Evolutionary conservation across 1,284 basidiomycete species (phyloP).

Genomic region (Ceratobasidium sp.): DNA sequence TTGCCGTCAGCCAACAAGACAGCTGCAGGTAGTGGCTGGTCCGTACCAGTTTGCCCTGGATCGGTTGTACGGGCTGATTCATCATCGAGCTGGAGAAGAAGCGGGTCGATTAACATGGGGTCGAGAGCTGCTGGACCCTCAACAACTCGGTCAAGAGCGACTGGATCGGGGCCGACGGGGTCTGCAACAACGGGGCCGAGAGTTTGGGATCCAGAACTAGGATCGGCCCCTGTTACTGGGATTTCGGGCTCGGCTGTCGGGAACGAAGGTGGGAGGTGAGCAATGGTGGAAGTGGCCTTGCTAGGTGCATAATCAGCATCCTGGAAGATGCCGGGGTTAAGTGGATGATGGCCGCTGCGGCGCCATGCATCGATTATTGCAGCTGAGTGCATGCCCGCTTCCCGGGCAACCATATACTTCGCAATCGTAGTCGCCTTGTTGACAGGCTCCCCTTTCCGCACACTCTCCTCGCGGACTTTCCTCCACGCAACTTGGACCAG

Average conservation of each 20-base stretch:
- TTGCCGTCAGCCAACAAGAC: neutral
- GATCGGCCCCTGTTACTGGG: neutral
- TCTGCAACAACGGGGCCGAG: neutral
- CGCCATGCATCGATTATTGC: constrained; percentile 17
- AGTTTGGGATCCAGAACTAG: neutral
- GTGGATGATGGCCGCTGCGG: constrained; percentile 11
- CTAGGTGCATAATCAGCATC: constrained; percentile 35
- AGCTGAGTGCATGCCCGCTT: neutral
- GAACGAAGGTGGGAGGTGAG: constrained; percentile 24
- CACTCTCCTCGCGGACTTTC: constrained; percentile 1
- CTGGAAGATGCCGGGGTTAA: constrained; percentile 14
- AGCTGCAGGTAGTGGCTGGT: too few species aligned
- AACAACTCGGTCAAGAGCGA: too few species aligned
- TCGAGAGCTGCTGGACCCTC: too few species aligned
- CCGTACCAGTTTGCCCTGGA: too few species aligned
- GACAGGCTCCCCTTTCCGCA: neutral
- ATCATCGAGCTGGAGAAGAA: too few species aligned
- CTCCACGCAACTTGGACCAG: constrained; percentile 18
- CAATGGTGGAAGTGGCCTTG: neutral
- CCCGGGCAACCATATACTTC: constrained; percentile 16
- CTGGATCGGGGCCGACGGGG: neutral
- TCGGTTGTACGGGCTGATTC: too few species aligned
- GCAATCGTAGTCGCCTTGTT: constrained; percentile 9
- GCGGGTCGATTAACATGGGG: too few species aligned
- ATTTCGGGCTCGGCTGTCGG: neutral